Evolutionary conservation across 2,329 filamentous ascomycete genomes (phyloP), one percentile per base, ranked within the genome.

Genomic region (Hypoxylon sp.): DNA sequence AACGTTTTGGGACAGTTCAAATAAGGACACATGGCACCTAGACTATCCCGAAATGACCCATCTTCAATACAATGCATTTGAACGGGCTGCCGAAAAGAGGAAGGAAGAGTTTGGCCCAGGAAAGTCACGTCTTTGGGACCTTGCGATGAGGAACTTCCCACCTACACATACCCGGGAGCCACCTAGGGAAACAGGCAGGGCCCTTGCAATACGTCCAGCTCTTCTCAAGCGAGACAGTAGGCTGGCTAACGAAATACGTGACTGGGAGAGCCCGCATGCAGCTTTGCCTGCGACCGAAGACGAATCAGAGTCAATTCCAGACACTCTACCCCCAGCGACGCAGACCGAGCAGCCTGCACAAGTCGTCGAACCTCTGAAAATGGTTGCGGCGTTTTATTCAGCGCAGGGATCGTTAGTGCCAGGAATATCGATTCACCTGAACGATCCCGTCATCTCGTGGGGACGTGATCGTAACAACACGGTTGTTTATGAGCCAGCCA

Each of bases 381-480:
- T 80, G 10, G 79, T 84, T 2, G 84, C 94, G 1, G 87, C 88
- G 61, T 81, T 97, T 13, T 86, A 88, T 13, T 90, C 91, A 0
- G 85, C 90, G 0, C 75, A 85, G 0, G 89, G 88, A 13, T 97
- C 94, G 0, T 85, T 88, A 66, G 83, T 92, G 6, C 81, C 85
- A 1, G 85, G 85, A 22, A 85, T 93, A 25, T 87, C 86, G 0
- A 84, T 97, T 33, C 85, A 86, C 35, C 82, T 98, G 13, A 88
- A 89, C 10, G 86, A 89, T 44, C 88, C 89, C 2, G 81, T 93
- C 72, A 89, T 91, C 0, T 91, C 90, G 0, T 98, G 94, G 90
- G 95, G 95, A 31, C 89, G 95, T 27, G 88, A 88, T 0, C 82
- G 81, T 0, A 83, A 86, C 20, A 95, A 94, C 74, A 95, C 91